Percentiles rank a stretch among this genome's conserved stretches.
phyloP scores from a whole-genome alignment of 225 moss, liverwort and hornwort species.

The Sphagnum tenellum region DNA sequence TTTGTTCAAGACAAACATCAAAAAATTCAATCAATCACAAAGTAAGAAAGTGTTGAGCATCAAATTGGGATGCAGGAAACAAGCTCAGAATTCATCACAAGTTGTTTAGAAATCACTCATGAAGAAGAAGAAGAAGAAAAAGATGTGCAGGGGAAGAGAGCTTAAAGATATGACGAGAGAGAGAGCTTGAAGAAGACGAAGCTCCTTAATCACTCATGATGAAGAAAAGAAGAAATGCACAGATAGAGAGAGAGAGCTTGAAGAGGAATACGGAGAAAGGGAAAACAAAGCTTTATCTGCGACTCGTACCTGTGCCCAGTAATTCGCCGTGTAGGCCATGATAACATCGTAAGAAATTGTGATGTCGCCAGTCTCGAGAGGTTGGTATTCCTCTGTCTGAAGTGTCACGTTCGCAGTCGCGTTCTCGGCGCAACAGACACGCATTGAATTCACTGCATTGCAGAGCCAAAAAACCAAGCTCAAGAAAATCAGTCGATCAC shows the following conservation, averaged over 20 bases:
- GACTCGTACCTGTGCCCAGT: conserved; percentile 12
- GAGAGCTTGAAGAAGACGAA: background rate
- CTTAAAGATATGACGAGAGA: background rate
- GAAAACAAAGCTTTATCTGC: no score
- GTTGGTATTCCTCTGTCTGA: background rate
- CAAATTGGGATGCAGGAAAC: no score
- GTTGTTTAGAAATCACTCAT: no score
- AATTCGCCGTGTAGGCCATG: conserved; percentile 5
- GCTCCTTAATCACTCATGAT: background rate
- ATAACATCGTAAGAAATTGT: conserved; percentile 29
- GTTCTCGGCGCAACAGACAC: conserved; percentile 24
- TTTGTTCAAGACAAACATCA: background rate
- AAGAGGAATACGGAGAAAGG: background rate
- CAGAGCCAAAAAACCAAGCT: background rate
- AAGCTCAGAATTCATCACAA: no score
- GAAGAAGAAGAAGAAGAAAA: no score
- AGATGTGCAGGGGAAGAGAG: background rate
- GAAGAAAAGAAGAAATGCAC: background rate
- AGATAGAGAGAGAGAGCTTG: background rate
- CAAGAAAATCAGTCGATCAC: background rate
- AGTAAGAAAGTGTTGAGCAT: no score
- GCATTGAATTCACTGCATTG: background rate
- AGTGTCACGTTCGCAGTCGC: background rate
- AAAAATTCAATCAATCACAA: background rate
- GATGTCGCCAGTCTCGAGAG: conserved; percentile 19